Conservation (phyloP, 140 eudicot genomes). For the Cichorium intybus region DNA sequence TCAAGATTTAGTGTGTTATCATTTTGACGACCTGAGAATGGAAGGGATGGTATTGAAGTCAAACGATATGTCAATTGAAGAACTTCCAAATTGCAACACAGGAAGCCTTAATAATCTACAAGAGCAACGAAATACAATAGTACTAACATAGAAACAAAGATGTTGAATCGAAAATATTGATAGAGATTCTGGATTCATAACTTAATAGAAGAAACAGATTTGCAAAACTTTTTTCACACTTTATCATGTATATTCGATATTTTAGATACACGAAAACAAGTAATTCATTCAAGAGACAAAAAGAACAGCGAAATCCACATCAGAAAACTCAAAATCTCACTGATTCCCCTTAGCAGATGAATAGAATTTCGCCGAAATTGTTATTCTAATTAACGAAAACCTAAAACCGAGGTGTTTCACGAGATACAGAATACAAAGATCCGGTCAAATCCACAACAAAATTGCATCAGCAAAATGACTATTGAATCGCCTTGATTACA, state of each 20-base stretch:
- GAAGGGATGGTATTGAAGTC: not conserved
- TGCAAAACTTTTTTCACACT: not conserved
- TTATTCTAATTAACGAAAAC: not conserved
- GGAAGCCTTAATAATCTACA: not conserved
- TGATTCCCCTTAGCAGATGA: not conserved
- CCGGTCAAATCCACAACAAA: conserved; percentile 13
- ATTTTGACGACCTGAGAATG: conserved; percentile 19
- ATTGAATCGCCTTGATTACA: not conserved
- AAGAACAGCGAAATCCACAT: not conserved
- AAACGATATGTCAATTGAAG: not conserved
- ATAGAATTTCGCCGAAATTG: not conserved
- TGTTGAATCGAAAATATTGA: not conserved
- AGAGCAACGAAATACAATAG: not conserved
- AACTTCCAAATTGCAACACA: not conserved
- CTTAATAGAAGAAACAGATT: no score
- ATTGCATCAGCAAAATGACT: not conserved
- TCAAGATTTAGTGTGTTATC: conserved; percentile 4
- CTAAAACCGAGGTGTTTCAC: not conserved
- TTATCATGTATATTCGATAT: not conserved
- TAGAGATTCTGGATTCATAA: not conserved
- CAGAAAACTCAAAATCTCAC: not conserved
- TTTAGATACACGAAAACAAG: not conserved
- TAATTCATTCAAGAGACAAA: not conserved
- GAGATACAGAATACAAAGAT: conserved; percentile 7
- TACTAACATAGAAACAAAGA: not conserved